Base-by-base conservation (phyloP, 2,329 filamentous ascomycete species). In the Colletotrichum aenigma region DNA sequence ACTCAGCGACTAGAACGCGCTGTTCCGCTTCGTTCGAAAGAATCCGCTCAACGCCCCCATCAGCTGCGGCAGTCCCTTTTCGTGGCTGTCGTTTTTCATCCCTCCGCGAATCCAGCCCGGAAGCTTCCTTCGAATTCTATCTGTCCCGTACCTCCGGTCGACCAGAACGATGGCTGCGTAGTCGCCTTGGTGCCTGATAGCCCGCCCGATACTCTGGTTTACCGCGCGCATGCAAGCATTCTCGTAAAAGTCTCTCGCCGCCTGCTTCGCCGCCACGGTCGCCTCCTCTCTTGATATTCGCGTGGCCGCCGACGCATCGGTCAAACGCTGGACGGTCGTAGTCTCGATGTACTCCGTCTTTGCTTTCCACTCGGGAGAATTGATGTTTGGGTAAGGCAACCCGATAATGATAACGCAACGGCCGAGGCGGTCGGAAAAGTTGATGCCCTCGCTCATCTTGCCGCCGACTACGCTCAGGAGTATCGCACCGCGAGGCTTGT, bases 161-260 rank as follows among this genome's bases (percentile, higher is more conserved):
- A 97, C 87, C 81, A 99, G 89, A 72, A 98, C 86, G 77, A 99
- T 98, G 18, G 94, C 93, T 6, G 97, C 97, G 85, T 98, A 98
- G 85, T 99, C 97, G 28, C 91, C 92, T 71, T 90, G 91, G 82
- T 99, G 97, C 62, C 97, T 89, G 80, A 99, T 98, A 2, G 96
- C 97, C 74, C 97, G 89, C 1, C 97, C 97, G 79, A 99, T 96
- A 81, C 95, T 97, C 87, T 99, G 97, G 83, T 99, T 99, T 6
- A 99, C 97, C 6, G 96, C 95, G 52, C 97, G 90, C 96, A 99
- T 98, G 83, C 96, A 98, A 0, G 95, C 92, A 82, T 98, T 98
- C 83, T 98, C 96, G 82, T 97, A 98, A 81, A 95, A 98, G 76
- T 96, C 94, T 68, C 93, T 88, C 3, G 94, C 93, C 6, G 93